A percentile compares a stretch with the other conserved stretches of the same genome.
These are phyloP conservation scores for Chernovozyma sophiae-reginae DNA, from an alignment of 1,139 yeast genomes.

Conservation along the genomic window DNA sequence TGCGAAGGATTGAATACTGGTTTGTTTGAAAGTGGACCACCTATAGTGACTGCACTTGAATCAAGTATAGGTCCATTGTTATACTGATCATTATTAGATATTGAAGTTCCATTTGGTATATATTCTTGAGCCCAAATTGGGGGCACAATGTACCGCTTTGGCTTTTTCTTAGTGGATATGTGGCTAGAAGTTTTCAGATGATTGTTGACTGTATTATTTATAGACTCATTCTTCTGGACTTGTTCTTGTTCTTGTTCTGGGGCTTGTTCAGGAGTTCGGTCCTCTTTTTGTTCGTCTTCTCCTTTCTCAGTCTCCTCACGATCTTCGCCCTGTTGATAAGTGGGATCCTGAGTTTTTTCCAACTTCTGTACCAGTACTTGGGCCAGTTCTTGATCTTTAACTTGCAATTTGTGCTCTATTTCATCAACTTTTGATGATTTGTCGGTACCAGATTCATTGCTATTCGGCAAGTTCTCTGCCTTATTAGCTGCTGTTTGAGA, in stretches of 20 bases:
- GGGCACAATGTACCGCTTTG: constrained; percentile 58
- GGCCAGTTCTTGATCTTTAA: neutral
- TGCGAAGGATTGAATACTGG: constrained; percentile 33
- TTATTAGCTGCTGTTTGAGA: neutral
- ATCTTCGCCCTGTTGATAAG: too few species aligned
- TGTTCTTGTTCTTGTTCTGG: too few species aligned
- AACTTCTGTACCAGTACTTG: too few species aligned
- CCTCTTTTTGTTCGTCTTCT: neutral
- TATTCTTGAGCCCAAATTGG: constrained; percentile 86
- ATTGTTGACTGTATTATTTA: too few species aligned
- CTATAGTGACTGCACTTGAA: neutral
- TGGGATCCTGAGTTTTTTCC: too few species aligned
- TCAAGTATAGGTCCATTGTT: neutral
- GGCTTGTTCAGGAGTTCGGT: neutral
- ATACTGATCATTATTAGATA: neutral
- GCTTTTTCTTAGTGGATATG: constrained; percentile 47
- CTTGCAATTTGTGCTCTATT: too few species aligned
- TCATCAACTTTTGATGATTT: neutral
- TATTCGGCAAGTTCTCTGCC: too few species aligned
- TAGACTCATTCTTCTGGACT: too few species aligned
- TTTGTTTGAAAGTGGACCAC: constrained; percentile 12
- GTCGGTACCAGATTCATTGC: neutral
- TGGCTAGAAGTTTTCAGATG: too few species aligned
- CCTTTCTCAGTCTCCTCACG: neutral
- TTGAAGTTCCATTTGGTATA: constrained; percentile 31